Conservation (phyloP, 768 basidiomycete species). For the Pisolithus tinctorius region DNA sequence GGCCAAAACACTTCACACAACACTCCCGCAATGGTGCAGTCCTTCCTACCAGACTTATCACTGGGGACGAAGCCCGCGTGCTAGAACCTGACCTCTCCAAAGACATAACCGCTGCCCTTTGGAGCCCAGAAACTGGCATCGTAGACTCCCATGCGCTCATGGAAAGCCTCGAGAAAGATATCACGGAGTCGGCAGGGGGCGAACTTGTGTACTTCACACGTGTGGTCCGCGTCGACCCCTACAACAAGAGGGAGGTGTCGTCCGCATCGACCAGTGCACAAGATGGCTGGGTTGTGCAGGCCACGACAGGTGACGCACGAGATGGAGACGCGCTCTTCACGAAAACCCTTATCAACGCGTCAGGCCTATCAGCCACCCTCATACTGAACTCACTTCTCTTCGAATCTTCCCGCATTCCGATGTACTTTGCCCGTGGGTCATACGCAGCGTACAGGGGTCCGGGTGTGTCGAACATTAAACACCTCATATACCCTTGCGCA, state of each 20-base stretch:
- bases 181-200: conserved; percentile 60
- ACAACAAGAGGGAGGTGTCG: conserved; percentile 21
- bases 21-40: conserved; percentile 26
- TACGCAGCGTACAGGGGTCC: conserved; percentile 86
- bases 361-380: conserved; percentile 67
- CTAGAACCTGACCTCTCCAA: conserved; percentile 80
- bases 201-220: conserved; percentile 72
- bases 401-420: conserved; percentile 49
- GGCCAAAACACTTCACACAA: conserved; percentile 38
- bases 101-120: conserved; percentile 66
- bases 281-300: conserved; percentile 86
- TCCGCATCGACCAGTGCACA: conserved; percentile 29
- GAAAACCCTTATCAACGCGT: conserved; percentile 73
- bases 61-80: conserved; percentile 56
- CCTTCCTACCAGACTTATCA: conserved; percentile 63
- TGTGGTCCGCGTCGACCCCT: conserved; percentile 81
- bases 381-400: conserved; percentile 67
- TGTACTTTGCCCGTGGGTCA: conserved; percentile 79
- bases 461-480: conserved; percentile 57
- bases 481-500: conserved; percentile 91
- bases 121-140: conserved; percentile 86
- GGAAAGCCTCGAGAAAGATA: conserved; percentile 76
- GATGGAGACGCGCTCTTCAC: conserved; percentile 63
- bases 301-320: conserved; percentile 45
- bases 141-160: conserved; percentile 83